phyloP scores from a whole-genome alignment of 2,329 filamentous ascomycete species.

The Ascocoryne sarcoides region DNA sequence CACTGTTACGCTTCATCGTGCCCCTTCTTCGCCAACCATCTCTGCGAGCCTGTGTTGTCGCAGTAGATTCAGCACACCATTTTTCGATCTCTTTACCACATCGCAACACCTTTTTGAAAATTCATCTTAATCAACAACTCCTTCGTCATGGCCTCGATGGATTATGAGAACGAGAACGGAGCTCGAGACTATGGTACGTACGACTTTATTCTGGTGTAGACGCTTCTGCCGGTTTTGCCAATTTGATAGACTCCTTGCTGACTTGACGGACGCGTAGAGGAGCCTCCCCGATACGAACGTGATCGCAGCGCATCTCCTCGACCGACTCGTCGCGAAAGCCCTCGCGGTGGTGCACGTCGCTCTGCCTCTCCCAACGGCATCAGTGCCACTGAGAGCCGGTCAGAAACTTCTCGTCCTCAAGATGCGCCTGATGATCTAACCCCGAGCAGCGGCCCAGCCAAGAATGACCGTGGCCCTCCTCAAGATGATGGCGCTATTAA shows the following conservation, averaged over 20 bases:
- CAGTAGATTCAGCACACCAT: background rate
- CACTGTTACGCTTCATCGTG: too few relatives aligned
- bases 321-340: constrained; percentile 41
- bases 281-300: constrained; percentile 57
- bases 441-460: constrained; percentile 38
- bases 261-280: constrained; percentile 38
- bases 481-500: constrained; percentile 76
- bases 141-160: constrained; percentile 48
- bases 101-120: background rate
- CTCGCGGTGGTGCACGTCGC: constrained; percentile 50
- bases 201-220: too few relatives aligned
- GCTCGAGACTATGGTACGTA: constrained; percentile 55
- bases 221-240: too few relatives aligned
- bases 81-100: background rate
- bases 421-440: constrained; percentile 4
- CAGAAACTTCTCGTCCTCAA: constrained; percentile 15
- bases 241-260: constrained; percentile 12
- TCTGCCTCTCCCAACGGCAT: constrained; percentile 53
- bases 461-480: constrained; percentile 39
- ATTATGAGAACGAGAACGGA: constrained; percentile 60
- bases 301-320: constrained; percentile 59
- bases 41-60: background rate
- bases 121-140: constrained; percentile 11
- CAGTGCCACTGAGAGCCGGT: constrained; percentile 38
- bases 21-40: constrained; percentile 37